Evolutionary conservation across 1,284 basidiomycete species (phyloP), one percentile per base, ranked within the genome.

Genomic region (Flammula alnicola): DNA sequence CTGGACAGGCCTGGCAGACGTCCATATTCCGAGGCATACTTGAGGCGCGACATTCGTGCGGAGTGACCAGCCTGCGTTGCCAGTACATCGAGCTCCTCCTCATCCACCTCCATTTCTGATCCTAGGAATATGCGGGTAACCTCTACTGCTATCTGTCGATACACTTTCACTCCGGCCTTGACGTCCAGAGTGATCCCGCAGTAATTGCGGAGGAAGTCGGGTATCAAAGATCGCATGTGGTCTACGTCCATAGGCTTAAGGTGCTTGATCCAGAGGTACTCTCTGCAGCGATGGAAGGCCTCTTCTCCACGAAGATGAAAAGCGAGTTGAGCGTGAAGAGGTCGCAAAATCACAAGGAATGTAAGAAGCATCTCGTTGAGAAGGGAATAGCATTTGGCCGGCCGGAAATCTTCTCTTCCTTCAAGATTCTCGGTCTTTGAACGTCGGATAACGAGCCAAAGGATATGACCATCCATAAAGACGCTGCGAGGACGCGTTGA

Each of bases 401-500:
- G 58, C 0, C 52, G n/a, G 17, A 60, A 60, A 0, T 30, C 10
- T 32, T 60, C 57, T 5, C 25, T 16, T 3, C 29, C 16, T 2
- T 20, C 52, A 9, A 35, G 38, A 41, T 25, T 54, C 39, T 54
- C 41, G 7, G 49, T 37, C 38, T 60, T 60, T 1, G 45, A 12
- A 2, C 58, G 25, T 12, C 58, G 36, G 2, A 48, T 54, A 1
- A 56, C 48, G 6, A 60, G 38, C 56, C 54, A 58, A 17, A 54
- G 30, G 14, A 10, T n/a, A 0, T 31, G 1, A 4, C 27, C 6
- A 17, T 50, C 47, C 9, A 5, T 26, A 14, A 60, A 51, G 19
- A 44, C n/a, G 3, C 48, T 60, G 2, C 58, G 31, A 8, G 49
- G 44, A 1, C 54, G 33, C 9, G 33, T 46, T 2, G 42, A 48